These are phyloP conservation scores for Ganoderma sinense DNA, from an alignment of 1,284 basidiomycete genomes.

Conservation along the genomic window DNA sequence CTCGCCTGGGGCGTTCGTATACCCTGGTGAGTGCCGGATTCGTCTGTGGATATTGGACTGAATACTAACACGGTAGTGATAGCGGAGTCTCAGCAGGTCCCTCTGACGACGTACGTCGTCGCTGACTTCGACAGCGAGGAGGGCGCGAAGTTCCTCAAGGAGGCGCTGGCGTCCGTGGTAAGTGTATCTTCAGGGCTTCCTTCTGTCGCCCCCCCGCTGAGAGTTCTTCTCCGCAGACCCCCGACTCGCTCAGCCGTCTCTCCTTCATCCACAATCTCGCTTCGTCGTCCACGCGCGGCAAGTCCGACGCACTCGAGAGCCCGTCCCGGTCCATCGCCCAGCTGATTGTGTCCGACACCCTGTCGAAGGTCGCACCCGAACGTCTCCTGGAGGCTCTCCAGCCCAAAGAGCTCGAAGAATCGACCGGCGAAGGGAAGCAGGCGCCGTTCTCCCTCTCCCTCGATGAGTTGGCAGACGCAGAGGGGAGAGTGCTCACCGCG, in stretches of 20 bases:
- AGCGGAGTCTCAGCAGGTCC: slow-evolving; percentile 48
- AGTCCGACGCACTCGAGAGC: slow-evolving; percentile 25
- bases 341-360: slow-evolving; percentile 47
- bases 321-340: slow-evolving; percentile 55
- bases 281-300: slow-evolving; percentile 15
- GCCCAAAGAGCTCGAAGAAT: slow-evolving; percentile 22
- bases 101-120: slow-evolving; percentile 72
- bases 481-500: slow-evolving; percentile 8
- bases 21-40: slow-evolving; percentile 53
- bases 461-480: slow-evolving; percentile 43
- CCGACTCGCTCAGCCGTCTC: slow-evolving; percentile 55
- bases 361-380: slow-evolving; percentile 48
- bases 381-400: slow-evolving; percentile 50
- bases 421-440: slow-evolving; percentile 39
- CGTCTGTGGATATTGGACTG: background rate
- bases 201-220: slow-evolving; percentile 1
- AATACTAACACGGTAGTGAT: background rate
- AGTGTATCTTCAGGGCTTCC: slow-evolving; percentile 26
- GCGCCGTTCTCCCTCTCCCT: slow-evolving; percentile 22
- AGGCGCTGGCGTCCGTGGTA: slow-evolving; percentile 75
- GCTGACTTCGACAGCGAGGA: slow-evolving; percentile 79
- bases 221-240: slow-evolving; percentile 43
- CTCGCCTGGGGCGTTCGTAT: slow-evolving; percentile 60
- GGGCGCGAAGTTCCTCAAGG: slow-evolving; percentile 64
- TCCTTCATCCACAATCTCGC: slow-evolving; percentile 74